Base-by-base conservation (phyloP, 768 basidiomycete species). In the Sarcomyxa edulis region DNA sequence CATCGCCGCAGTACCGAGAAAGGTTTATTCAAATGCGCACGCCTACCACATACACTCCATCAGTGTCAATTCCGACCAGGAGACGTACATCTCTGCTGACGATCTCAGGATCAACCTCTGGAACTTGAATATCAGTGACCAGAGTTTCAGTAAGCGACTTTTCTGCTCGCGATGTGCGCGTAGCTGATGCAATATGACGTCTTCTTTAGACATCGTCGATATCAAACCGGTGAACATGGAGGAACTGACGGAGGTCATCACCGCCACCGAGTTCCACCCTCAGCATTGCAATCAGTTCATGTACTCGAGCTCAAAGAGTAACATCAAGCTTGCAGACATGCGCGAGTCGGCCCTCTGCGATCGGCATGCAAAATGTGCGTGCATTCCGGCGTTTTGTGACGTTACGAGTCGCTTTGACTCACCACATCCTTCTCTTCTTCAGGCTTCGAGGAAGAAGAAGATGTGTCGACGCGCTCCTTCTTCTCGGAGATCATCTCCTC, bases 171-270 rank as follows among this genome's bases (percentile, higher is more conserved):
- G 28, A 21, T 29, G 21, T n/a, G 10, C 29, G 29, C 15, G 18
- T 30, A 26, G 16, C 34, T 26, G 38, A 39, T 47, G 27, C 23
- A 23, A 16, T 16, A 9, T 8, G n/a, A n/a, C n/a, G n/a, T n/a
- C n/a, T n/a, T n/a, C n/a, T n/a, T 20, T 21, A 99, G 96, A 99
- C 65, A 98, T 99, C 55, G 94, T 99, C 47, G 96, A 99, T 62
- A 98, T 99, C 78, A 99, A 99, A 60, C 96, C 96, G 2, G 81
- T 91, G 53, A 99, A 99, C 64, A 99, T 99, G 96, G 96, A 99
- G 59, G 96, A 99, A 61, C 73, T 99, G 39, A 98, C 96, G 11
- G 96, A 99, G 60, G 96, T 99, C 58, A 98, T 99, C 62, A 99
- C 96, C n/a, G 91, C 95, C 8, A 92, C 96, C 33, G 96, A 99